A percentile compares a stretch with the other conserved stretches of the same genome.
phyloP scores from a whole-genome alignment of 2,329 filamentous ascomycete genomes.

The Fusarium bactridioides region DNA sequence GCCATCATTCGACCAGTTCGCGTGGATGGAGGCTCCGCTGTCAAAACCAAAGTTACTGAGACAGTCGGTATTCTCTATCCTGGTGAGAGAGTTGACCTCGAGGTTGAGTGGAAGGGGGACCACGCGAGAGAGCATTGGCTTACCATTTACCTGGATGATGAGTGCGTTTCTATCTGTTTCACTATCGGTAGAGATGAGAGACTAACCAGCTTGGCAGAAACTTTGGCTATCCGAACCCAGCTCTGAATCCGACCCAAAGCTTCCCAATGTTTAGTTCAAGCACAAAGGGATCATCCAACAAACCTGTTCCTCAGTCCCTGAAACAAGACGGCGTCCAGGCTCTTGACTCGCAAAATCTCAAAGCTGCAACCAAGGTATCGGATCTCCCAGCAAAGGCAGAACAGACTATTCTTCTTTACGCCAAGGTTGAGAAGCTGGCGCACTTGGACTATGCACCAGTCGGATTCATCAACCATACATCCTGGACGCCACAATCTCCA shows the following conservation, averaged over 20 bases:
- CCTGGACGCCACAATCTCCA: neutral
- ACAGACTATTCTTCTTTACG: neutral
- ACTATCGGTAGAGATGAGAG: no score
- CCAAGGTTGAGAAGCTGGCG: neutral
- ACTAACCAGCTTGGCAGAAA: neutral
- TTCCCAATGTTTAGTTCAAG: neutral
- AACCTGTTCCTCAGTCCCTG: rapidly evolving
- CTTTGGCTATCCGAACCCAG: neutral
- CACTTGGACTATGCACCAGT: slow-evolving; percentile 12
- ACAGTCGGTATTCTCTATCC: neutral
- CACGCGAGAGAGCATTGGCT: rapidly evolving
- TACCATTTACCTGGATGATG: neutral
- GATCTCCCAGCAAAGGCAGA: neutral
- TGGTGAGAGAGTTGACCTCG: neutral
- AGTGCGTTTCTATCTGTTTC: neutral
- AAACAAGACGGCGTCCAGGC: rapidly evolving
- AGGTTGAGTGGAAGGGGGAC: neutral
- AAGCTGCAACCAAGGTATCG: neutral
- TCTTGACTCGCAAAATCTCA: neutral
- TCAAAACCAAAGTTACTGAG: rapidly evolving
- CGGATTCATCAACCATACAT: slow-evolving; percentile 6
- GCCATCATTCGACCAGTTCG: neutral
- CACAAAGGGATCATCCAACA: rapidly evolving
- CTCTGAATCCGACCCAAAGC: neutral
- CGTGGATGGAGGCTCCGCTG: neutral